Percentiles rank a stretch among this genome's conserved stretches.
phyloP scores from a whole-genome alignment of 768 basidiomycete species.

The Sutorius australiensis region DNA sequence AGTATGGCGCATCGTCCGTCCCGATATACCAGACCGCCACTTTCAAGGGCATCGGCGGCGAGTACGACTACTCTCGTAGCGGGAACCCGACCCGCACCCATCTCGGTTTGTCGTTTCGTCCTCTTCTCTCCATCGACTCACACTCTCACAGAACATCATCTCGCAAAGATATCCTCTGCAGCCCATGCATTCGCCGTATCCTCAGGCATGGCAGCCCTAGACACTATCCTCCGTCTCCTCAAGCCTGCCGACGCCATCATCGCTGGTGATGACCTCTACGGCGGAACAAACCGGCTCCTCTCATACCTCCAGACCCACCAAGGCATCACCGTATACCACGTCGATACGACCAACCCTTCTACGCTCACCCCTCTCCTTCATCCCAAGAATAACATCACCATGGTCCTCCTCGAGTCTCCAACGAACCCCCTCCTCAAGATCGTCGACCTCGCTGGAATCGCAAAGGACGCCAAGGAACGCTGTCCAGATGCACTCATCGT shows the following conservation, averaged over 20 bases:
- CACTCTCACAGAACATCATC: slow-evolving; percentile 74
- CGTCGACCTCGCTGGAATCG: slow-evolving; percentile 81
- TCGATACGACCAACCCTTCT: slow-evolving; percentile 81
- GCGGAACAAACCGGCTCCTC: slow-evolving; percentile 94
- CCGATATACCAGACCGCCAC: slow-evolving; percentile 99
- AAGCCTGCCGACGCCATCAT: slow-evolving; percentile 96
- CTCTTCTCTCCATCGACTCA: background rate
- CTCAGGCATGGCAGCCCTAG: slow-evolving; percentile 97
- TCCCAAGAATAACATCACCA: slow-evolving; percentile 67
- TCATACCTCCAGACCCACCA: slow-evolving; percentile 83
- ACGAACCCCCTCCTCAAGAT: slow-evolving; percentile 98
- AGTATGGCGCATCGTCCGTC: slow-evolving; percentile 89
- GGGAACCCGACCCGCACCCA: slow-evolving; percentile 97
- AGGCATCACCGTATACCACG: slow-evolving; percentile 87
- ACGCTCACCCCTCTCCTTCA: slow-evolving; percentile 61
- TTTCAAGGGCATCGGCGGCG: slow-evolving; percentile 88
- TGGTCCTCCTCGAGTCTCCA: slow-evolving; percentile 96
- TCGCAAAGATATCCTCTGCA: slow-evolving; percentile 95
- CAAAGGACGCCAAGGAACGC: slow-evolving; percentile 76
- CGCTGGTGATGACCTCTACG: slow-evolving; percentile 96
- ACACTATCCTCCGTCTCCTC: slow-evolving; percentile 88
- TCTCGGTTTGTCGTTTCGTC: slow-evolving; percentile 58
- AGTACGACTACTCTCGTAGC: slow-evolving; percentile 92
- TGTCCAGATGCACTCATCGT: slow-evolving; percentile 80
- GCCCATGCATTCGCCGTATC: slow-evolving; percentile 87